Evolutionary conservation across 2,329 filamentous ascomycete genomes (phyloP).

Genomic region (Calonectria leucothoes): DNA sequence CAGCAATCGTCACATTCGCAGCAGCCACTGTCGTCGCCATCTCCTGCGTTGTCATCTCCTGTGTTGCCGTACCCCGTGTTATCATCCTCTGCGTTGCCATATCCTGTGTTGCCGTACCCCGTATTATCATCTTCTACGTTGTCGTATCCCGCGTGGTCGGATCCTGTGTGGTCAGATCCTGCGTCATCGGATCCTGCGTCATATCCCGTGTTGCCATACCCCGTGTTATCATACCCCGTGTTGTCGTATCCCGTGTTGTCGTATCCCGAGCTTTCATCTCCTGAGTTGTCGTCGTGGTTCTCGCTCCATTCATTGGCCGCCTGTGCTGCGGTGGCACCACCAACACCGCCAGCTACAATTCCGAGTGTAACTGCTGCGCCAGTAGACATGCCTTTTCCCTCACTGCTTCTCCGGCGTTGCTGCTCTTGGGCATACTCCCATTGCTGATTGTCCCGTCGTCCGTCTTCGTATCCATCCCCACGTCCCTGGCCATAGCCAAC

Average conservation of each 20-base stretch:
- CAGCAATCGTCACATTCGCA: neutral
- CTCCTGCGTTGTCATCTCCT: neutral
- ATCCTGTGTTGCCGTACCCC: no score
- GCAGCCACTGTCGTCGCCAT: neutral
- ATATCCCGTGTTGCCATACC: no score
- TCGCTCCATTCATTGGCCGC: neutral
- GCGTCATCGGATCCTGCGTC: no score
- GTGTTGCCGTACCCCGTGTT: no score
- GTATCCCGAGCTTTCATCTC: no score
- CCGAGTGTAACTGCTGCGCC: neutral
- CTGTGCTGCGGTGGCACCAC: neutral
- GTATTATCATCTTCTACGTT: no score
- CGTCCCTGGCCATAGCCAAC: neutral
- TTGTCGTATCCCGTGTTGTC: no score
- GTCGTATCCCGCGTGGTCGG: no score
- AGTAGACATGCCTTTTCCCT: neutral
- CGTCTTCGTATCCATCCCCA: neutral
- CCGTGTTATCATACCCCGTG: no score
- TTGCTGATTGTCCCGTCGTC: neutral
- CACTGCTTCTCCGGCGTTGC: neutral
- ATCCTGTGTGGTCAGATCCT: no score
- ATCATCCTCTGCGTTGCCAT: no score
- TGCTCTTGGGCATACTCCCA: neutral
- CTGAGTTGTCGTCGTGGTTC: neutral
- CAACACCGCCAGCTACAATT: neutral